Evolutionary conservation across 192 early-diverging fungal species (phyloP), one percentile per base, ranked within the genome.

Genomic region (Piromyces finnis): DNA sequence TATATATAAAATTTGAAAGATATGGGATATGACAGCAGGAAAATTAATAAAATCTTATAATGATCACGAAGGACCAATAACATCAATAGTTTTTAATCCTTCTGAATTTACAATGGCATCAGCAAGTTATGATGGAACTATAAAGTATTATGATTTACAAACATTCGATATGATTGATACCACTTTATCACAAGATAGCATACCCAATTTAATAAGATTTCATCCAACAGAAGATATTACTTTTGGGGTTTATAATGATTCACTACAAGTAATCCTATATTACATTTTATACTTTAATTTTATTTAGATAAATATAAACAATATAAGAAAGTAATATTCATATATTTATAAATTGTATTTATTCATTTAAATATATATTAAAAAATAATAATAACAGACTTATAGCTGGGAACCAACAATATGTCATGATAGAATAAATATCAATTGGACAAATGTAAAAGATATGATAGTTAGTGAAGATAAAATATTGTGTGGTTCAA

Each of bases 141-240:
- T 90, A 12, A 82, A 87, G 29, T 84, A 89, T 29, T 90, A 88
- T 83, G 89, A 91, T 82, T 80, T 91, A 77, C 85, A 88, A 81
- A 84, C 81, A 5, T 91, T 91, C 84, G 86, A 87, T 18, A 78
- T 78, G 30, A 83, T 91, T 9, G 51, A 68, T 68, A 68, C 51
- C 51, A 68, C 51, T 1, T 68, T 68, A 68, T 26, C 51, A 68
- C 51, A 68, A 68, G 51, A 26, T 26, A 68, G 26, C 51, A 68
- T 68, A 68, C 51, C 51, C 51, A 68, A 68, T 68, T n/a, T 68
- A n/a, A 68, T 68, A 7, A 68, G 51, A 68, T 68, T 68, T n/a
- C 51, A 68, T 68, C 51, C 51, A 22, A 9, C 51, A 68, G 51
- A 68, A 68, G 51, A 68, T 68, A n/a, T 68, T 68, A 68, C 26